Evolutionary conservation across 176 grass and related monocot genomes (phyloP), one percentile per base, ranked within the genome.

Genomic region (Musa troglodytarum): DNA sequence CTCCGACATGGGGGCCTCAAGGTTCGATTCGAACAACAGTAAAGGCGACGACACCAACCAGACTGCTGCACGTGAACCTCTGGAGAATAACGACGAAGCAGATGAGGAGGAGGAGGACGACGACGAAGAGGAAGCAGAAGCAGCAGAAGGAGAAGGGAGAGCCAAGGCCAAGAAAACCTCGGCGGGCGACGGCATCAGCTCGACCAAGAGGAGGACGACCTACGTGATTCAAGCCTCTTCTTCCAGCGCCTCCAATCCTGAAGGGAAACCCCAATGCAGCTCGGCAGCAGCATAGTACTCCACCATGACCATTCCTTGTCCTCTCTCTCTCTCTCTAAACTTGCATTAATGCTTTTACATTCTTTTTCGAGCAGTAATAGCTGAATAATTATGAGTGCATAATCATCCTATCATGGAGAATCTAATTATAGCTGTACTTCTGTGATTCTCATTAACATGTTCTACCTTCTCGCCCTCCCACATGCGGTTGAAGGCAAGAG

Each of bases 21-120:
- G 73, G 17, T 87, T 87, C 72, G 16, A 52, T 2, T 85, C 56
- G 69, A 80, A 85, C 20, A n/a, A n/a, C 57, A n/a, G 57, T 17
- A 62, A 62, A 62, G 57, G 57, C 61, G 29, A 74, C 62, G 81
- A 81, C n/a, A 29, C 64, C 0, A 29, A 80, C 15, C 68, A 80
- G 25, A 43, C 34, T 43, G 34, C 34, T 43, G 34, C 34, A 43
- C 34, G 34, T 43, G 34, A 43, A 0, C 34, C 34, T 43, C 6
- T 6, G 34, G 24, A 19, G 8, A 28, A 55, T 14, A 53, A 62
- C 57, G 20, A 19, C 17, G 57, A 62, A 62, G 20, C 20, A n/a
- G 15, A 15, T 15, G 17, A 8, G 5, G 57, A 62, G 13, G 57
- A 61, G 57, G 55, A 58, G 55, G 57, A 61, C 17, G 57, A 62